Evolutionary conservation across 2,329 filamentous ascomycete genomes (phyloP), one percentile per base, ranked within the genome.

Genomic region (Botrytis sinoallii): DNA sequence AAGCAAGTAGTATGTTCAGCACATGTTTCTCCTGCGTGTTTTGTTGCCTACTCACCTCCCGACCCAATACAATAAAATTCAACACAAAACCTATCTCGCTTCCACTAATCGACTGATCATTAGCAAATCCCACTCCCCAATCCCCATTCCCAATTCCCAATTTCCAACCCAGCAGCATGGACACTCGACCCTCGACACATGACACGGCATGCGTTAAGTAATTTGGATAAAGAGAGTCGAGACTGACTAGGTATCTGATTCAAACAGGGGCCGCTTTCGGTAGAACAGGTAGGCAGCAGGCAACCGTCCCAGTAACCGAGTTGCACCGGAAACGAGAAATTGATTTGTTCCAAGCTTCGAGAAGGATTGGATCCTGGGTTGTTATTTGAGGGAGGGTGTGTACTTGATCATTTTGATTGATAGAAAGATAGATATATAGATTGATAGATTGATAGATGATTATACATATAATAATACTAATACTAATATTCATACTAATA

Each of bases 271-370:
- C 63, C 42, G n/a, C 29, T 35, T 65, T 65, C n/a, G 44, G 44
- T 35, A n/a, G 64, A 5, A 38, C 18, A 66, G 64, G 64, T 35
- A 66, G 64, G 64, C 64, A 67, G 32, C 64, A 67, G 64, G 64
- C 64, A 67, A 52, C 64, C 29, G 44, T 64, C 25, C 25, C 61
- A 29, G 61, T 14, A 61, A 61, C 25, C 35, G 59, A 38, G 38
- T 22, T 1, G 42, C 16, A 18, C 16, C 42, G 35, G 18, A 32
- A 59, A 20, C 18, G 46, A 25, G 46, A 20, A 52, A 52, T 5
- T 20, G 0, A 7, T 52, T n/a, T n/a, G 7, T 63, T 40, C 60
- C 60, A 64, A 12, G 38, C 38, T 64, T 64, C 61, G 61, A 64
- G 38, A 48, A 48, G 61, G 61, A 64, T 64, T 29, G 25, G 25